Conservation (phyloP, 176 grass and related monocot genomes). For the Themeda triandra region DNA sequence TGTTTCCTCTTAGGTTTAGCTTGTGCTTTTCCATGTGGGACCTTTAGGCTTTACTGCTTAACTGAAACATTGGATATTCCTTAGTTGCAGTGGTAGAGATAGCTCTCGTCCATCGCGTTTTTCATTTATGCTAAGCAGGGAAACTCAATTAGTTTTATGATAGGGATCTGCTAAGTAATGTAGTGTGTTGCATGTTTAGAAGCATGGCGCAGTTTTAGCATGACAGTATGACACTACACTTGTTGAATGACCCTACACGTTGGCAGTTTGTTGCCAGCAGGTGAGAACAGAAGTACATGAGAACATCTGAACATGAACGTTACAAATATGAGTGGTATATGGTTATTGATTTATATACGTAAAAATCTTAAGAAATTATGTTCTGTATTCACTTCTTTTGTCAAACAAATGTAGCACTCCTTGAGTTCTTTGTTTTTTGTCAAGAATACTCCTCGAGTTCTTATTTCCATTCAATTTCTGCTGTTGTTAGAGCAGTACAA, state of each 20-base stretch:
- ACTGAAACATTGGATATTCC: neutral
- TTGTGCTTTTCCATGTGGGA: neutral
- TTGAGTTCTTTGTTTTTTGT: neutral
- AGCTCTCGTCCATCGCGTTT: neutral
- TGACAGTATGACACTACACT: neutral
- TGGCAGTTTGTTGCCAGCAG: neutral
- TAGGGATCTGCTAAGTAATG: neutral
- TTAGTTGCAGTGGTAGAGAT: neutral
- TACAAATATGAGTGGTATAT: neutral
- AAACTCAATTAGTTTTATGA: constrained; percentile 14
- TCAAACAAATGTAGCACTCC: neutral
- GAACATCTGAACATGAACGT: neutral
- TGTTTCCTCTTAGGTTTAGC: neutral
- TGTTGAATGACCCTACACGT: neutral
- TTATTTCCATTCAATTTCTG: neutral
- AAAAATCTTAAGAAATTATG: neutral
- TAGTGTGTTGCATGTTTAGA: neutral
- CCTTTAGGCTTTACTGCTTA: neutral
- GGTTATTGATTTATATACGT: constrained; percentile 8
- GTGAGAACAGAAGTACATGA: neutral
- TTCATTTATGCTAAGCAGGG: neutral
- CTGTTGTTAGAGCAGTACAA: neutral
- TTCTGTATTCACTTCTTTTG: neutral
- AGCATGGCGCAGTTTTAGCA: neutral
- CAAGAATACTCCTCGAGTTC: neutral